Conservation (phyloP, 208 protist genomes). For the Leishmania arabica region DNA sequence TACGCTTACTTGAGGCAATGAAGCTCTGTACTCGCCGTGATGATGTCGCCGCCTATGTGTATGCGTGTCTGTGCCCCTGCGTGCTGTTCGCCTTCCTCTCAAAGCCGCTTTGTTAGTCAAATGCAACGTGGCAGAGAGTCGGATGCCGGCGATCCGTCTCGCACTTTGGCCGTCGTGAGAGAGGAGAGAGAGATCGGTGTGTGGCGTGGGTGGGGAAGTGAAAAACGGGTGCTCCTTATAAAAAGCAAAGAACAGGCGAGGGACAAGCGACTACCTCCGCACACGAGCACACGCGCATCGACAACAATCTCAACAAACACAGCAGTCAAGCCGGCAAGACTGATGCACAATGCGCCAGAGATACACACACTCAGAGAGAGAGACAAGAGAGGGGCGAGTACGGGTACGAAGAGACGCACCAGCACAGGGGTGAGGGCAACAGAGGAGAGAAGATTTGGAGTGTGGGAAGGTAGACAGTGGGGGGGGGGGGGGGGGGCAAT, state of each 20-base stretch:
- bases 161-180: background rate
- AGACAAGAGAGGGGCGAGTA: background rate
- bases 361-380: background rate
- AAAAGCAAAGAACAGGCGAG: conserved; percentile 1
- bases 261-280: background rate
- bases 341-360: background rate
- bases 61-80: background rate
- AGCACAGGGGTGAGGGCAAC: background rate
- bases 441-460: background rate
- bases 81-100: background rate
- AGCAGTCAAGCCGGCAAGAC: background rate
- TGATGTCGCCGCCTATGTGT: background rate
- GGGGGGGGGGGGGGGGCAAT: background rate
- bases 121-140: background rate
- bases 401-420: background rate
- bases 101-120: background rate
- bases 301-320: background rate
- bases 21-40: background rate
- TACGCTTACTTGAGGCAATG: background rate
- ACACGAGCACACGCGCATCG: background rate
- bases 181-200: background rate
- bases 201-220: background rate
- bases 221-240: background rate
- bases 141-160: background rate
- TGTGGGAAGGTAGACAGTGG: background rate